Evolutionary conservation across 177 flowering plant species (phyloP).

Genomic region (Vitis hybrid): DNA sequence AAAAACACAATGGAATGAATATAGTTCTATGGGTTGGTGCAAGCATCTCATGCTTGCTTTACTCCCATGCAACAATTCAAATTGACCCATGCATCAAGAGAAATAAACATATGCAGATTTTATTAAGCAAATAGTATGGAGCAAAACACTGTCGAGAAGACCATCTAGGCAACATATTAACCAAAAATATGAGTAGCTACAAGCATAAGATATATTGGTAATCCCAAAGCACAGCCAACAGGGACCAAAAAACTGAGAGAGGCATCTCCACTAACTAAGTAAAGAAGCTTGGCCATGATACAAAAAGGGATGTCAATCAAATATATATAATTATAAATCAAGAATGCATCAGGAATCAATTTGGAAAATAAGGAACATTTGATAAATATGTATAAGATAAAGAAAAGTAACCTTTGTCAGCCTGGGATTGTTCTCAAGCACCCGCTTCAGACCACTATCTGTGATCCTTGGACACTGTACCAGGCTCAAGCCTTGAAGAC

Average conservation of each 20-base stretch:
- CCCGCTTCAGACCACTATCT: constrained; percentile 62
- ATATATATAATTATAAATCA: not conserved
- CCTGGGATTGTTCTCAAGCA: constrained; percentile 59
- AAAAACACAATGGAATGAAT: not conserved
- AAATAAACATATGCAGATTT: too few relatives aligned
- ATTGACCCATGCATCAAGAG: too few relatives aligned
- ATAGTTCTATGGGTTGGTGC: not conserved
- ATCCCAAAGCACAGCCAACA: not conserved
- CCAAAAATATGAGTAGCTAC: not conserved
- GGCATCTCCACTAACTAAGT: not conserved
- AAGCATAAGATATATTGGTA: not conserved
- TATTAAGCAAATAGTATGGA: not conserved
- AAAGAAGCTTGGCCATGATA: not conserved
- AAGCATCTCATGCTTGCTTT: not conserved
- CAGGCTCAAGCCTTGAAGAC: constrained; percentile 58
- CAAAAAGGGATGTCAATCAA: not conserved
- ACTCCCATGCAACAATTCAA: not conserved
- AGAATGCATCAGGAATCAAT: not conserved
- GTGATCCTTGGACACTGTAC: constrained; percentile 53
- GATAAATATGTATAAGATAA: not conserved
- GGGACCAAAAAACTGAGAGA: not conserved
- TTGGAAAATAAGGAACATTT: not conserved
- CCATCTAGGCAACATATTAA: not conserved
- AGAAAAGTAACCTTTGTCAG: constrained; percentile 60
- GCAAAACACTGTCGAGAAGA: not conserved